Evolutionary conservation across 2,329 filamentous ascomycete species (phyloP).

Genomic region (Fusarium liriodendri): DNA sequence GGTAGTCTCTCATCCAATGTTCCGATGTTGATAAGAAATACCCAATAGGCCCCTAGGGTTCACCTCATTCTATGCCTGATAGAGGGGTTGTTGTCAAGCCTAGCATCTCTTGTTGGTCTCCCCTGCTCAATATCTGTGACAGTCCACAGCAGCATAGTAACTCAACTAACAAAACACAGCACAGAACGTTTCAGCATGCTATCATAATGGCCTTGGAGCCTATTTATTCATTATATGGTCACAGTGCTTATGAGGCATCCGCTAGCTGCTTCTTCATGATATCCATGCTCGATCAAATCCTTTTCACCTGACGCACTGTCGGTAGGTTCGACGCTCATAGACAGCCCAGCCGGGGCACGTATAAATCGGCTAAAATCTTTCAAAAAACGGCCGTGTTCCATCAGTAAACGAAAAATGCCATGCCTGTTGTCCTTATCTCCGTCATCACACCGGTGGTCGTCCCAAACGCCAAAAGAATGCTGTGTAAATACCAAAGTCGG

Average conservation of each 20-base stretch:
- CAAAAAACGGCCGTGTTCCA: conserved; percentile 7
- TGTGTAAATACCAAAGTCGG: conserved; percentile 26
- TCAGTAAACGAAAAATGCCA: conserved; percentile 28
- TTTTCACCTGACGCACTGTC: background rate
- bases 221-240: conserved; percentile 6
- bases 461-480: conserved; percentile 40
- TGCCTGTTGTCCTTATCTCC: conserved; percentile 19
- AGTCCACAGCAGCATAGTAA: background rate
- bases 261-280: conserved; percentile 1
- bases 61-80: background rate
- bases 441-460: conserved; percentile 18
- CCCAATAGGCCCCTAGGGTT: background rate
- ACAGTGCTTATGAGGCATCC: background rate
- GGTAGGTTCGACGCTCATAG: conserved; percentile 10
- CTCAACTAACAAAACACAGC: background rate
- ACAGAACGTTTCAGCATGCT: background rate
- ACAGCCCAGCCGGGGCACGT: conserved; percentile 1
- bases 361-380: background rate
- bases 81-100: background rate
- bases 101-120: background rate
- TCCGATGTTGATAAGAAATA: background rate
- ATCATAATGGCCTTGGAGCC: conserved; percentile 8
- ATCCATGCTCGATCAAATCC: conserved; percentile 8
- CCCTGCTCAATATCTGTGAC: background rate
- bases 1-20: background rate